phyloP scores from a whole-genome alignment of 1,139 yeast species.

The Hyphopichia pseudoburtonii region DNA sequence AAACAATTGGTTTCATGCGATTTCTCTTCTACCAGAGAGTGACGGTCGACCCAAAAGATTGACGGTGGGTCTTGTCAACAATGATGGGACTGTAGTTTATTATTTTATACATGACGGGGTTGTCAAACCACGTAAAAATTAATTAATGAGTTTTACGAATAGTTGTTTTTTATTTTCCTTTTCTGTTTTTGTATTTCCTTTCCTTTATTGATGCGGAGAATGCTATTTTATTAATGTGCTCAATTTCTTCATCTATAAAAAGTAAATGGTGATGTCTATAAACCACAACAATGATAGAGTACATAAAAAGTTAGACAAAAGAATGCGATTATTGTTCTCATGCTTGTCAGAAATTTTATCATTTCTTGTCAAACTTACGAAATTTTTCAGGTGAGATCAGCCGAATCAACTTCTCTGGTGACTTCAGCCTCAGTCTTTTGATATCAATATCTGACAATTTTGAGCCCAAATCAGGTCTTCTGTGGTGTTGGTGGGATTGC shows the following conservation, averaged over 20 bases:
- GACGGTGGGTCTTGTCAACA: constrained; percentile 56
- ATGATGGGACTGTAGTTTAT: constrained; percentile 68
- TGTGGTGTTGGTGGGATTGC: no score
- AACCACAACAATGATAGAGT: neutral
- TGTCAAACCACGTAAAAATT: constrained; percentile 57
- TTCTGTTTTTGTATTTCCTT: no score
- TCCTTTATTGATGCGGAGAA: no score
- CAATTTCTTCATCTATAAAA: no score
- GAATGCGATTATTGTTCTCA: neutral
- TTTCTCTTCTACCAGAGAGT: constrained; percentile 11
- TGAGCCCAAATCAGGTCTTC: neutral
- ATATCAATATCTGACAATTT: constrained; percentile 4
- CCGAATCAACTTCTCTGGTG: constrained; percentile 2
- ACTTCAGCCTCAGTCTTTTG: constrained; percentile 4
- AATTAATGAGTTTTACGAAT: constrained; percentile 16
- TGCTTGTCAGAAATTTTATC: no score
- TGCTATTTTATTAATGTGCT: neutral
- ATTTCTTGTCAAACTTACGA: neutral
- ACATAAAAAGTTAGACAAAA: neutral
- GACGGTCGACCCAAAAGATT: constrained; percentile 36
- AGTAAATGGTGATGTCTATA: neutral
- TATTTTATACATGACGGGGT: constrained; percentile 65
- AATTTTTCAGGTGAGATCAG: constrained; percentile 2
- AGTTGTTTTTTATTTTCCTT: no score
- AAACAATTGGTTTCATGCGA: constrained; percentile 30